Evolutionary conservation across 768 basidiomycete species (phyloP).

Genomic region (Tephrocybe sp.): DNA sequence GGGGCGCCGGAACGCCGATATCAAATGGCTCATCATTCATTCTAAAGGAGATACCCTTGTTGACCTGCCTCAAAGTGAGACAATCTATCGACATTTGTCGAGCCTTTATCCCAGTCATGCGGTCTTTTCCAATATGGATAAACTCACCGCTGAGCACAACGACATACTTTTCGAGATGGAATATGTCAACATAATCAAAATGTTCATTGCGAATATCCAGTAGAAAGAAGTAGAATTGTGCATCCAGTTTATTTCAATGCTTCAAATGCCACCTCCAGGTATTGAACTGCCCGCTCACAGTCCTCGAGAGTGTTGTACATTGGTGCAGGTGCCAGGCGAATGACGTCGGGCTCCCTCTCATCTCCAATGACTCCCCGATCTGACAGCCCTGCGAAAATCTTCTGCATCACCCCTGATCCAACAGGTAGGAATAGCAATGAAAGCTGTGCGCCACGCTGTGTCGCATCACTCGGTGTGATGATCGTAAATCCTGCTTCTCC

Average conservation of each 20-base stretch:
- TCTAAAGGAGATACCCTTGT: conserved; percentile 71
- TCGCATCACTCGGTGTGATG: conserved; percentile 74
- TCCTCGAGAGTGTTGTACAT: conserved; percentile 86
- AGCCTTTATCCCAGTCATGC: conserved; percentile 28
- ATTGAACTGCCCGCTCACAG: conserved; percentile 63
- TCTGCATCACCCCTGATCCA: conserved; percentile 64
- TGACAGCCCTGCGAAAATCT: conserved; percentile 57
- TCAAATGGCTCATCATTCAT: conserved; percentile 73
- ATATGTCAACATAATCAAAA: conserved; percentile 44
- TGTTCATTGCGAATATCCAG: conserved; percentile 30
- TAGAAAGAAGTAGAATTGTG: background rate
- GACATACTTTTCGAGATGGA: conserved; percentile 39
- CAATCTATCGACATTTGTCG: conserved; percentile 55
- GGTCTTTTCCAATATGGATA: conserved; percentile 32
- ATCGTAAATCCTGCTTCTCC: conserved; percentile 72
- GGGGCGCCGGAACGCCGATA: conserved; percentile 30
- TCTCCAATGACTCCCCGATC: conserved; percentile 85
- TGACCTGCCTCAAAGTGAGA: conserved; percentile 57
- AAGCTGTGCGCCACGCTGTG: conserved; percentile 80
- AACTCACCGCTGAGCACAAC: conserved; percentile 52
- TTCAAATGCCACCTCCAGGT: conserved; percentile 59
- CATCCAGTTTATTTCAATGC: background rate
- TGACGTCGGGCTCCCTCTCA: conserved; percentile 88
- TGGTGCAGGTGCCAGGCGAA: conserved; percentile 82
- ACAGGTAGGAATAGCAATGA: conserved; percentile 77